Base-by-base conservation (phyloP, 371 early-diverging fungal genomes). In the Actinomortierella ambigua region DNA sequence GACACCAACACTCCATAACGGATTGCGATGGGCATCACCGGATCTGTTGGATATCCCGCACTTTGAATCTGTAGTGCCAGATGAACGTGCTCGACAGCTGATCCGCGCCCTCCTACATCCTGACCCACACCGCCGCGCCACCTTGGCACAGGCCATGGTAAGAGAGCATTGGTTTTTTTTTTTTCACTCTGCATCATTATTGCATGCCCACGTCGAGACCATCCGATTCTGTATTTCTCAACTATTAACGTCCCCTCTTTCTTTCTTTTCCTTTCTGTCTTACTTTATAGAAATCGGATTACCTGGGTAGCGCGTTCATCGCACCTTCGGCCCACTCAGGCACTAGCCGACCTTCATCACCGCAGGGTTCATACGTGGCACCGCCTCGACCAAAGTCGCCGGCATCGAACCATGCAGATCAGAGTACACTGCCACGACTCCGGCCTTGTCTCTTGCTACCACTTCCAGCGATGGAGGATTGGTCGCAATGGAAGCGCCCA, bases 41-140 rank as follows among this genome's bases (percentile, higher is more conserved):
- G 56, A 44, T 2, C 64, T 64, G n/a, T 50, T 69, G 5, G 69
- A 61, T 46, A 69, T 69, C 22, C 69, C 69, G 20, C 49, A 69
- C 50, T 64, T 69, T 53, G 69, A 69, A 23, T 23, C 50, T n/a
- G 64, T 61, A 24, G 65, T 69, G 13, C 61, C 52, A 3, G 58
- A 69, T 29, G 56, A 50, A 26, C 47, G 48, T 34, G 69, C 69
- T 3, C 55, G 65, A 18, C 23, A 55, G 17, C 34, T 69, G 47
- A 69, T 69, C 61, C 49, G 54, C 15, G 64, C 57, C 11, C 58
- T 69, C 20, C 56, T 69, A 0, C 47, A 61, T 43, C 61, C 65
- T 39, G 69, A 69, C 34, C 69, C 69, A 23, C 46, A 34, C 14
- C 54, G 50, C 17, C 69, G 69, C 4, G 69, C 69, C 29, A 57